Percentiles rank a stretch among this genome's conserved stretches.
Conservation (phyloP, 352 stramenopile species). For the Phytophthora citricola region DNA sequence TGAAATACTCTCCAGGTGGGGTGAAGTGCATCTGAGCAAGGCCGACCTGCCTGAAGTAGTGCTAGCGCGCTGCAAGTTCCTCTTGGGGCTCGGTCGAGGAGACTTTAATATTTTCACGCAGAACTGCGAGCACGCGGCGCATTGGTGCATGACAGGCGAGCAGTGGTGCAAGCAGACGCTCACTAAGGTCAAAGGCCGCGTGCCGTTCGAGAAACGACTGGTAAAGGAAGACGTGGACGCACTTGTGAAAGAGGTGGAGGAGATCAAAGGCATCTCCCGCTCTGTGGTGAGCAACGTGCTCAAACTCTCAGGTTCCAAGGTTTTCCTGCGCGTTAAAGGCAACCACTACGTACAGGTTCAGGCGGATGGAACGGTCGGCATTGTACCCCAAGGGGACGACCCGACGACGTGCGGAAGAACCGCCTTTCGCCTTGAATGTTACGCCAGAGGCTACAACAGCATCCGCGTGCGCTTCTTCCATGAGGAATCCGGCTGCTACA, state of each 20-base stretch:
- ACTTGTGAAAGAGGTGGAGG: constrained; percentile 74
- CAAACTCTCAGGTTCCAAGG: constrained; percentile 58
- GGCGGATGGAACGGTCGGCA: constrained; percentile 53
- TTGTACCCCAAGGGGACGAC: constrained; percentile 56
- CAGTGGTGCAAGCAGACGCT: constrained; percentile 91
- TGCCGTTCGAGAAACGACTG: constrained; percentile 83
- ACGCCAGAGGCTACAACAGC: constrained; percentile 86
- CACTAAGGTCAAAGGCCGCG: constrained; percentile 68
- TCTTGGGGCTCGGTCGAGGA: constrained; percentile 74
- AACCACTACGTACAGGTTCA: constrained; percentile 72
- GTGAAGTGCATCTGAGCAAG: constrained; percentile 88
- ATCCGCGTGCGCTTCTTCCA: constrained; percentile 87
- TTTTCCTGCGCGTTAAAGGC: constrained; percentile 78
- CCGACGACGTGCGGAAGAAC: constrained; percentile 59
- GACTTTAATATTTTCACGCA: constrained; percentile 91
- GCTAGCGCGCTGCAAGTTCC: constrained; percentile 82
- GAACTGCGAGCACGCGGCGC: constrained; percentile 88
- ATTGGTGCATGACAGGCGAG: constrained; percentile 91
- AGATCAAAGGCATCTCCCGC: constrained; percentile 76
- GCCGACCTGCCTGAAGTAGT: constrained; percentile 85
- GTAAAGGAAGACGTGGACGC: constrained; percentile 79
- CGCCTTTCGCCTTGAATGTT: constrained; percentile 78
- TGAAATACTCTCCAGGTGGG: constrained; percentile 81
- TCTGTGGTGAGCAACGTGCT: constrained; percentile 74
- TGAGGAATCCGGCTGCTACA: constrained; percentile 69